Evolutionary conservation across 352 stramenopile genomes (phyloP).

Genomic region (Pythium insidiosum): DNA sequence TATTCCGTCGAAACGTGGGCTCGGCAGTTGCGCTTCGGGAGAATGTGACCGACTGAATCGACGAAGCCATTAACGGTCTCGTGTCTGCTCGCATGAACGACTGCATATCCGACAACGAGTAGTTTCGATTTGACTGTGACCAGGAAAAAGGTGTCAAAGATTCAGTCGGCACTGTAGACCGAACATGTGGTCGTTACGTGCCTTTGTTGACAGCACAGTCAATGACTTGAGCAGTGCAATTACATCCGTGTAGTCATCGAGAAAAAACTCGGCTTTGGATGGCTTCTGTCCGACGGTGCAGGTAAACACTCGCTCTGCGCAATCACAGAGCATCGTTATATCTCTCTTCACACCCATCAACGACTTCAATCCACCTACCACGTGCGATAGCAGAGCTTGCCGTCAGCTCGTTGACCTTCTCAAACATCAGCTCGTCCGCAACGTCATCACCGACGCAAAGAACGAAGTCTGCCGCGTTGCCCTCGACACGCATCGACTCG

Average conservation of each 20-base stretch:
- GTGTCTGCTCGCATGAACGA: constrained; percentile 48
- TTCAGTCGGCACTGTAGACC: too few relatives aligned
- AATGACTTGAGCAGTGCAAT: constrained; percentile 86
- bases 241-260: constrained; percentile 95
- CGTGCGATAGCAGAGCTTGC: constrained; percentile 24
- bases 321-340: too few relatives aligned
- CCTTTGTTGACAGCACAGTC: constrained; percentile 70
- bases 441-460: constrained; percentile 97
- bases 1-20: constrained; percentile 38
- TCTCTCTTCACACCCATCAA: too few relatives aligned
- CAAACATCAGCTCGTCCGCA: constrained; percentile 98
- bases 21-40: constrained; percentile 34
- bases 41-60: constrained; percentile 21
- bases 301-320: constrained; percentile 87
- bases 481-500: constrained; percentile 49
- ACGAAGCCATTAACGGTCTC: constrained; percentile 44
- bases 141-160: too few relatives aligned
- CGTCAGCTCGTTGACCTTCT: constrained; percentile 52
- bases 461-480: constrained; percentile 91
- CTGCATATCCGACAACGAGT: constrained; percentile 82
- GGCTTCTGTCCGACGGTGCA: constrained; percentile 98
- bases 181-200: too few relatives aligned
- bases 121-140: constrained; percentile 79
- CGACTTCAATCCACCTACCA: constrained; percentile 18
- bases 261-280: constrained; percentile 93